Evolutionary conservation across 345 rosid species (phyloP).

Genomic region (Heritiera littoralis): DNA sequence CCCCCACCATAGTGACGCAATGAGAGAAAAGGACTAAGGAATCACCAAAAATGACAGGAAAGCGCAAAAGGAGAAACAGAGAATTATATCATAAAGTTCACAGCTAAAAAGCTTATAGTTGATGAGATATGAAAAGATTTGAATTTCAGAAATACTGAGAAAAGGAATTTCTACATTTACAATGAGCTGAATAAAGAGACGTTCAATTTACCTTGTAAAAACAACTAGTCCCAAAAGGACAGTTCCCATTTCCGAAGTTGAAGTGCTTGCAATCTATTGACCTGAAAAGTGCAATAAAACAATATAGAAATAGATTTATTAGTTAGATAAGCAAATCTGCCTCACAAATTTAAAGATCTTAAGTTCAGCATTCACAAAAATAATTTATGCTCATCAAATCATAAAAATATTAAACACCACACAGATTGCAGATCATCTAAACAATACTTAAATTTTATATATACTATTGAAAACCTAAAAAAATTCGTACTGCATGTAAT

Average conservation of each 20-base stretch:
- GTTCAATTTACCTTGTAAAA: slow-evolving; percentile 74
- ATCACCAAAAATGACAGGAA: neutral
- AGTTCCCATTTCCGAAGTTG: slow-evolving; percentile 83
- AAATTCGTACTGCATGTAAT: neutral
- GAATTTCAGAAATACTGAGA: neutral
- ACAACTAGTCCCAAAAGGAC: slow-evolving; percentile 96
- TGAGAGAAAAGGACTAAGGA: neutral
- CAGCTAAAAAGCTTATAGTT: neutral
- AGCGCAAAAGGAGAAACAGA: neutral
- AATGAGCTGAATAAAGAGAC: slow-evolving; percentile 4
- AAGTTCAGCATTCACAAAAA: neutral
- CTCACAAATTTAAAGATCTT: neutral
- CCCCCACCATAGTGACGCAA: neutral
- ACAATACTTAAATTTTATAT: neutral
- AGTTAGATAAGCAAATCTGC: neutral
- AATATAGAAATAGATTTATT: neutral
- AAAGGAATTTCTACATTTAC: neutral
- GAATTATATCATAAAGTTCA: neutral
- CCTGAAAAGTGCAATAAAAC: slow-evolving; percentile 36
- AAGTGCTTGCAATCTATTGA: slow-evolving; percentile 94
- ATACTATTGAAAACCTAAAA: neutral
- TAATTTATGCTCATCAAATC: no score
- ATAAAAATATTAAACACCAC: neutral
- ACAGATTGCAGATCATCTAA: slow-evolving; percentile 3
- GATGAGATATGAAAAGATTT: neutral